Conservation (phyloP, 768 basidiomycete genomes). For the Nidularia sp. region DNA sequence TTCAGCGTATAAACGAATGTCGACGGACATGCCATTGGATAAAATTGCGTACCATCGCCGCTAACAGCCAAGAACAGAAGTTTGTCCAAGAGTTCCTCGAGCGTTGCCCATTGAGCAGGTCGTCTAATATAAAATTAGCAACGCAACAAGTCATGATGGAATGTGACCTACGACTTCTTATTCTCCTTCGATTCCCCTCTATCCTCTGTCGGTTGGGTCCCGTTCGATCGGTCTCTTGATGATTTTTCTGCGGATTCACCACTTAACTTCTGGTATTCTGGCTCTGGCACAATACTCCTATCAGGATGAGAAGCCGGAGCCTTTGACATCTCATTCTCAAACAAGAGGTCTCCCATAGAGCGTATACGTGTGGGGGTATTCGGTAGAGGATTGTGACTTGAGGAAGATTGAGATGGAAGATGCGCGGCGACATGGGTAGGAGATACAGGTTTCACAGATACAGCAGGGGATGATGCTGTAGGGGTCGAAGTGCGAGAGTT, state of each 20-base stretch:
- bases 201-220: conserved; percentile 21
- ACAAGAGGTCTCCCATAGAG: conserved; percentile 49
- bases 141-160: conserved; percentile 2
- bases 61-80: conserved; percentile 79
- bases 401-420: conserved; percentile 25
- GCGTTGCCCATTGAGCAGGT: conserved; percentile 66
- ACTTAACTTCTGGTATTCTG: neutral
- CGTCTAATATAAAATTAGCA: conserved; percentile 24
- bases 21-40: neutral
- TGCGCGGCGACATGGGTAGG: conserved; percentile 7
- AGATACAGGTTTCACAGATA: conserved; percentile 23
- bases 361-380: conserved; percentile 47
- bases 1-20: conserved; percentile 4
- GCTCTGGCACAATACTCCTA: neutral
- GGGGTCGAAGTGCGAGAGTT: conserved; percentile 49
- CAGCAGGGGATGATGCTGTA: conserved; percentile 37
- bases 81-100: conserved; percentile 81
- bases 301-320: conserved; percentile 4
- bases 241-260: neutral
- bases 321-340: conserved; percentile 33
- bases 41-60: conserved; percentile 61
- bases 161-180: conserved; percentile 46
- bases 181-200: conserved; percentile 35
- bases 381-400: conserved; percentile 27
- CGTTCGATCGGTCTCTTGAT: too few relatives aligned